Evolutionary conservation across 2,329 filamentous ascomycete genomes (phyloP).

Genomic region (Achaetomium macrosporum): DNA sequence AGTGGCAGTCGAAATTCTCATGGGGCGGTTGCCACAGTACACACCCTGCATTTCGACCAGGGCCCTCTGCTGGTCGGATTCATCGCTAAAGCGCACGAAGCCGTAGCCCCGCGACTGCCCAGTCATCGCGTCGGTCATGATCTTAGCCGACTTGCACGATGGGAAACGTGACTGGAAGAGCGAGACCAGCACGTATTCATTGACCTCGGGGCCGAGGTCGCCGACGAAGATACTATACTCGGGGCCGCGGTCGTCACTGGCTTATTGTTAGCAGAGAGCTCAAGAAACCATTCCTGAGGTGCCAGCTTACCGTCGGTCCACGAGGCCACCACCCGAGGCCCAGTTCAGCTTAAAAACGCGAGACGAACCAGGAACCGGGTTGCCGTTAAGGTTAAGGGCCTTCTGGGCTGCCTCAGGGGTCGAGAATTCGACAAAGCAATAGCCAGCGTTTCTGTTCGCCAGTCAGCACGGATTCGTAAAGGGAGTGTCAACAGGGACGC

Average conservation of each 20-base stretch:
- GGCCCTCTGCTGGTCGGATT: constrained; percentile 92
- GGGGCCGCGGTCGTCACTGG: constrained; percentile 87
- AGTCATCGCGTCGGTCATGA: constrained; percentile 98
- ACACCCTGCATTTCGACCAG: constrained; percentile 98
- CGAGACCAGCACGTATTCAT: constrained; percentile 94
- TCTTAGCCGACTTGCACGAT: constrained; percentile 98
- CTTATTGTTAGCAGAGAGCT: constrained; percentile 21
- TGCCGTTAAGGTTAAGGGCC: constrained; percentile 84
- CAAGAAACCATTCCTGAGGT: constrained; percentile 15
- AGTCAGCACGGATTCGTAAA: too few species aligned
- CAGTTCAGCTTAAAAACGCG: constrained; percentile 99
- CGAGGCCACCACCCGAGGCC: constrained; percentile 92
- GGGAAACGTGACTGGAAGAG: constrained; percentile 95
- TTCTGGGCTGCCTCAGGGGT: constrained; percentile 80
- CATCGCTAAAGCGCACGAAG: constrained; percentile 94
- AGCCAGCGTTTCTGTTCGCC: constrained; percentile 75
- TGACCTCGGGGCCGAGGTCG: constrained; percentile 95
- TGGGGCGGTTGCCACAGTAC: constrained; percentile 96
- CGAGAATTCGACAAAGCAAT: constrained; percentile 95
- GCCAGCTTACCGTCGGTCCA: constrained; percentile 72
- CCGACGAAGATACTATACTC: constrained; percentile 98
- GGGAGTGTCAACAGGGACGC: too few species aligned
- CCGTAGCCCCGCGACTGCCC: constrained; percentile 97
- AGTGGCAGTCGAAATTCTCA: constrained; percentile 96
- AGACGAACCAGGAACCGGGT: constrained; percentile 84